Conservation (phyloP, 2,329 filamentous ascomycete species). For the Ceratocystis cubensis region DNA sequence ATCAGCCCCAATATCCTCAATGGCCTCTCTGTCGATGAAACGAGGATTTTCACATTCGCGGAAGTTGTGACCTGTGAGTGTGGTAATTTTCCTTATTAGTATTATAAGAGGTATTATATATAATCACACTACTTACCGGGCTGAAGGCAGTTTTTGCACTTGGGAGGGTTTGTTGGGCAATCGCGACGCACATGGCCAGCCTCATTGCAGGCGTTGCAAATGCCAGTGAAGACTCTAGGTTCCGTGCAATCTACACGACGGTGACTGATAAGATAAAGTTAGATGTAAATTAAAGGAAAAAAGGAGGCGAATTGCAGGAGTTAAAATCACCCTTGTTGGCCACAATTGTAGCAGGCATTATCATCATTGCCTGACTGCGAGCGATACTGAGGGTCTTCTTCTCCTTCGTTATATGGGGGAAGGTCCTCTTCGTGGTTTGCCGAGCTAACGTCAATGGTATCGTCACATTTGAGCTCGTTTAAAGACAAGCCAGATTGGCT, state of each 20-base stretch:
- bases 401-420: no score
- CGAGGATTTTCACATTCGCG: slow-evolving; percentile 47
- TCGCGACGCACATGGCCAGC: slow-evolving; percentile 45
- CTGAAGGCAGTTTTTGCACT: slow-evolving; percentile 47
- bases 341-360: background rate
- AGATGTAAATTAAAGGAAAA: background rate
- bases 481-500: background rate
- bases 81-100: background rate
- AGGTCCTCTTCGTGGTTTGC: background rate
- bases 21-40: slow-evolving; percentile 45
- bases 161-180: slow-evolving; percentile 47
- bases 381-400: no score
- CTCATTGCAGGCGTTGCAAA: slow-evolving; percentile 37
- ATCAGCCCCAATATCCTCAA: slow-evolving; percentile 37
- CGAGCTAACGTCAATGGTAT: background rate
- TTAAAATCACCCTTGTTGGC: background rate
- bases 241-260: slow-evolving; percentile 30
- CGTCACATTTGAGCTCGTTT: background rate
- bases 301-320: background rate
- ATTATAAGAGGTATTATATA: no score
- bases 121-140: slow-evolving; percentile 38
- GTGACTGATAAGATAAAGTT: slow-evolving; percentile 20
- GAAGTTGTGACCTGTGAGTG: slow-evolving; percentile 39
- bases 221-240: slow-evolving; percentile 23
- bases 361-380: background rate